Evolutionary conservation across 2,329 filamentous ascomycete species (phyloP).

Genomic region (Calonectria pauciramosa): DNA sequence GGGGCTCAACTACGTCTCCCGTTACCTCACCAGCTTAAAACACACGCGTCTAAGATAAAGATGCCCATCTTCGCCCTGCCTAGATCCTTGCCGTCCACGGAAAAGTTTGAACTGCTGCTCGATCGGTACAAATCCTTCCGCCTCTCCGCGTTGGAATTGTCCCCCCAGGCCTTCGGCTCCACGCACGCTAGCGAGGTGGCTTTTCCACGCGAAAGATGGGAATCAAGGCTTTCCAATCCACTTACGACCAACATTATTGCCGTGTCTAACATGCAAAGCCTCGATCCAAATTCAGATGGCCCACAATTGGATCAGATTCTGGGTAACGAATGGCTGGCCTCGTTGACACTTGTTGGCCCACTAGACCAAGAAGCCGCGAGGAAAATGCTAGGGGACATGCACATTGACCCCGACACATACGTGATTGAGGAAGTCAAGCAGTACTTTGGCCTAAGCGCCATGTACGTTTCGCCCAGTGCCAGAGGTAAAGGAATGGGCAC

Average conservation of each 20-base stretch:
- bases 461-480: conserved; percentile 28
- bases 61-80: conserved; percentile 1
- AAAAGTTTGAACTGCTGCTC: conserved; percentile 14
- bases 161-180: conserved; percentile 32
- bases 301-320: not conserved
- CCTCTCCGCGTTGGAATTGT: conserved; percentile 21
- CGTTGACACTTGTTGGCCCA: conserved; percentile 28
- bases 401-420: not conserved
- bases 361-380: conserved; percentile 3
- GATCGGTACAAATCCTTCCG: conserved; percentile 26
- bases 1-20: not conserved
- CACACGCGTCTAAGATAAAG: not conserved
- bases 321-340: conserved; percentile 25
- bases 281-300: not conserved
- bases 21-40: not conserved
- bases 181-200: conserved; percentile 17
- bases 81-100: not conserved
- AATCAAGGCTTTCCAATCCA: conserved; percentile 18
- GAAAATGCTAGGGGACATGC: not conserved
- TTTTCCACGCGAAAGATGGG: conserved; percentile 14
- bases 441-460: conserved; percentile 28
- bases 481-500: conserved; percentile 29
- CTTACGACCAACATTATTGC: conserved; percentile 14
- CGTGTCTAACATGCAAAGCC: not conserved
- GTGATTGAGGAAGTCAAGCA: not conserved